Conservation (phyloP, 2,329 filamentous ascomycete genomes). For the Ophioceras dolichostomum region DNA sequence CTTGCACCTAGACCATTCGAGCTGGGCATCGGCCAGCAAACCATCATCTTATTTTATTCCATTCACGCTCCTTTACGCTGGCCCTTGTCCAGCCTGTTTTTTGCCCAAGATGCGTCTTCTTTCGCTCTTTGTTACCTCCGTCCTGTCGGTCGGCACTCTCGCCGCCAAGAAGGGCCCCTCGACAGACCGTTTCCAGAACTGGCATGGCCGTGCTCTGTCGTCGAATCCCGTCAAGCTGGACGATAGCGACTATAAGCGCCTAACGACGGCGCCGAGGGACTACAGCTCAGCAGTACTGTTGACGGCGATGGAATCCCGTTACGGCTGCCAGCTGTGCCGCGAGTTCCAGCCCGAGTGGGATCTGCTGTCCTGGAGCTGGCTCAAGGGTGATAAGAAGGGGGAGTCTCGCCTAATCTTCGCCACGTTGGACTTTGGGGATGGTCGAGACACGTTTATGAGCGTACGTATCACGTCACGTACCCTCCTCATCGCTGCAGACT, state of each 20-base stretch:
- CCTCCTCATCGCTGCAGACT: no score
- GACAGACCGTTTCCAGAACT: conserved; percentile 55
- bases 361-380: conserved; percentile 74
- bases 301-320: conserved; percentile 74
- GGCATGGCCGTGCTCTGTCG: conserved; percentile 53
- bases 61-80: neutral
- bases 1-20: no score
- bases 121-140: conserved; percentile 48
- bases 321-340: conserved; percentile 73
- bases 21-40: no score
- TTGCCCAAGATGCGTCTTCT: conserved; percentile 54
- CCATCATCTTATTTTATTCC: neutral
- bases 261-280: conserved; percentile 69
- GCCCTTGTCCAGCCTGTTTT: no score
- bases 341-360: conserved; percentile 96
- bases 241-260: conserved; percentile 60
- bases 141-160: conserved; percentile 40
- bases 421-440: conserved; percentile 79
- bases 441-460: conserved; percentile 74
- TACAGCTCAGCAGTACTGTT: conserved; percentile 74
- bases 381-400: conserved; percentile 65
- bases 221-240: conserved; percentile 64
- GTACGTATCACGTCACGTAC: no score
- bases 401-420: conserved; percentile 66
- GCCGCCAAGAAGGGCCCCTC: conserved; percentile 50